Conservation (phyloP, 208 protist genomes). For the Leishmania guyanensis region DNA sequence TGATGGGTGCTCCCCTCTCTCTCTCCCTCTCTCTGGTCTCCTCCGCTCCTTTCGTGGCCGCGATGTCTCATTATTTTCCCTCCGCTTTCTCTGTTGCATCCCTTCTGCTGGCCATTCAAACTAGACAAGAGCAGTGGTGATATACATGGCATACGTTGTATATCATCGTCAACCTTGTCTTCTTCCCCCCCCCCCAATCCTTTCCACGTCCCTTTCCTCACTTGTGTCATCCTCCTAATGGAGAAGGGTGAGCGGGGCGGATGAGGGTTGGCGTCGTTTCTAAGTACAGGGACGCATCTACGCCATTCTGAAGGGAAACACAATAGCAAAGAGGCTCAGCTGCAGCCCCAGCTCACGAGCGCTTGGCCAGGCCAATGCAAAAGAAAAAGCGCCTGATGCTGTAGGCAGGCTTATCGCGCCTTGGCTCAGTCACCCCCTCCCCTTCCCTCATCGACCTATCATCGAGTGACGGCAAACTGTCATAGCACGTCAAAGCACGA, state of each 20-base stretch:
- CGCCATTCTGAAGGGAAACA: neutral
- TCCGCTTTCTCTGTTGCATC: no score
- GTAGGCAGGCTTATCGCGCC: neutral
- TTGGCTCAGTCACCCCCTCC: neutral
- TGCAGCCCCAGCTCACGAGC: neutral
- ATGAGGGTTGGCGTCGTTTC: neutral
- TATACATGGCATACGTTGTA: no score
- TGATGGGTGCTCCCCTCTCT: no score
- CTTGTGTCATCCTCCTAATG: neutral
- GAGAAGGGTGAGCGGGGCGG: neutral
- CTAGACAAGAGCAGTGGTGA: no score
- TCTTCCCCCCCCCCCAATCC: no score
- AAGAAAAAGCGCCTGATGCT: neutral
- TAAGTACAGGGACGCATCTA: neutral
- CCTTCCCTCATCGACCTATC: neutral
- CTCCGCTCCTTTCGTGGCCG: neutral
- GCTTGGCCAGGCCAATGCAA: neutral
- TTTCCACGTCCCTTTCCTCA: no score
- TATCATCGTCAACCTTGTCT: no score
- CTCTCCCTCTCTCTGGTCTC: neutral
- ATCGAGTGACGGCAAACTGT: neutral
- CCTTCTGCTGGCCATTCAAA: no score
- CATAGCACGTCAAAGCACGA: neutral
- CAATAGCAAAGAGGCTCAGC: neutral
- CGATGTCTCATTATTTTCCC: no score